phyloP scores from a whole-genome alignment of 345 rosid species.

The Raphanus sativus region DNA sequence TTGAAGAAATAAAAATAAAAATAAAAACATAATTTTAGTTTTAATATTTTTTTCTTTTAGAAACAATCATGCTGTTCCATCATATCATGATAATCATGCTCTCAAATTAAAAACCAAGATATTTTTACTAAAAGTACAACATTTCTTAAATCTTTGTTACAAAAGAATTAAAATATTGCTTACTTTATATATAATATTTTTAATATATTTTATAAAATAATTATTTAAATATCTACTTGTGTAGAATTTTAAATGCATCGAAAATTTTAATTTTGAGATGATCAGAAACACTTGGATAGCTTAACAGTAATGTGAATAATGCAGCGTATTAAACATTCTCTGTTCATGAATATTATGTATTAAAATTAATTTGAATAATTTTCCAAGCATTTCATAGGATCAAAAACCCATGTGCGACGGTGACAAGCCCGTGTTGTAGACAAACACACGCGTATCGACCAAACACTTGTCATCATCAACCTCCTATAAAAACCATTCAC shows the following conservation, averaged over 20 bases:
- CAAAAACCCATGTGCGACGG: constrained; percentile 20
- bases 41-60: too few species aligned
- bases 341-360: not conserved
- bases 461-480: constrained; percentile 49
- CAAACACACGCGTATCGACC: constrained; percentile 42
- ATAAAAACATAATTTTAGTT: too few species aligned
- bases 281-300: not conserved
- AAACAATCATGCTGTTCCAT: too few species aligned
- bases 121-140: not conserved
- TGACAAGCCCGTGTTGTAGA: constrained; percentile 23
- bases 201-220: not conserved
- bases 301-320: not conserved
- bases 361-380: not conserved
- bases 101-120: not conserved
- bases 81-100: not conserved
- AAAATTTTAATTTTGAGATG: not conserved
- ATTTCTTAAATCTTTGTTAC: not conserved
- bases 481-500: constrained; percentile 44
- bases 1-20: too few species aligned
- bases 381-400: not conserved
- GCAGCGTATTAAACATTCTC: not conserved
- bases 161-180: not conserved
- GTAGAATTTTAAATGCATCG: not conserved
- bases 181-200: not conserved
- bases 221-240: not conserved